Percentiles rank a stretch among this genome's conserved stretches.
Conservation (phyloP, 1,139 yeast species). For the Blastobotrys proliferans region DNA sequence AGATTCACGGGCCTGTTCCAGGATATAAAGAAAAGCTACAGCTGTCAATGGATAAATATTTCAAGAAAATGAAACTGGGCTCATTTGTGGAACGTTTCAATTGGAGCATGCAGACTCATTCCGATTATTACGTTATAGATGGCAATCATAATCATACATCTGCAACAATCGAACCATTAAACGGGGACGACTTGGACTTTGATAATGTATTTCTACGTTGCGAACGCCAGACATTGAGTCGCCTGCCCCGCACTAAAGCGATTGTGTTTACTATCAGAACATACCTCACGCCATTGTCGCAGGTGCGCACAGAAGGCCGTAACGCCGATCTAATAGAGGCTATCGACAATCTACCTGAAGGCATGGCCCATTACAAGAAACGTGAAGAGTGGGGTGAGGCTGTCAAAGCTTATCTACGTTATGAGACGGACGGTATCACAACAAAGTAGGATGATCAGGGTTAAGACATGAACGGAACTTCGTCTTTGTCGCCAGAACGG, state of each 20-base stretch:
- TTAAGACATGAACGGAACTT: background rate
- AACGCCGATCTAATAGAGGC: slow-evolving; percentile 50
- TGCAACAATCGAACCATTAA: too few species aligned
- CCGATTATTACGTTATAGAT: slow-evolving; percentile 47
- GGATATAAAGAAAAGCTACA: slow-evolving; percentile 53
- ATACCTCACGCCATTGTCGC: slow-evolving; percentile 56
- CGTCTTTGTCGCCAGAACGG: too few species aligned
- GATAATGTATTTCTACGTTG: slow-evolving; percentile 53
- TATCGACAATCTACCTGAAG: slow-evolving; percentile 55
- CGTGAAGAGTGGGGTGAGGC: slow-evolving; percentile 65
- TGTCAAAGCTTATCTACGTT: slow-evolving; percentile 44
- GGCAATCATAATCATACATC: too few species aligned
- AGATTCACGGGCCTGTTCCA: slow-evolving; percentile 62
- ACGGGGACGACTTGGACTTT: slow-evolving; percentile 46
- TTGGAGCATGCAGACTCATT: slow-evolving; percentile 59
- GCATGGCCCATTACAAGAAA: slow-evolving; percentile 56
- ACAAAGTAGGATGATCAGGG: too few species aligned
- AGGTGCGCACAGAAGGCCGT: slow-evolving; percentile 45
- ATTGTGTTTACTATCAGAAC: slow-evolving; percentile 61
- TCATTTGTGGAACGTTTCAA: slow-evolving; percentile 57
- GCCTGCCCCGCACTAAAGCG: slow-evolving; percentile 53
- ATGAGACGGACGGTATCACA: slow-evolving; percentile 6
- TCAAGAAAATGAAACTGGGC: slow-evolving; percentile 46
- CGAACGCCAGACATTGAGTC: slow-evolving; percentile 59
- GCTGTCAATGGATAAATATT: slow-evolving; percentile 58